Conservation (phyloP, 495 filamentous ascomycete genomes). For the Niebla homalea region DNA sequence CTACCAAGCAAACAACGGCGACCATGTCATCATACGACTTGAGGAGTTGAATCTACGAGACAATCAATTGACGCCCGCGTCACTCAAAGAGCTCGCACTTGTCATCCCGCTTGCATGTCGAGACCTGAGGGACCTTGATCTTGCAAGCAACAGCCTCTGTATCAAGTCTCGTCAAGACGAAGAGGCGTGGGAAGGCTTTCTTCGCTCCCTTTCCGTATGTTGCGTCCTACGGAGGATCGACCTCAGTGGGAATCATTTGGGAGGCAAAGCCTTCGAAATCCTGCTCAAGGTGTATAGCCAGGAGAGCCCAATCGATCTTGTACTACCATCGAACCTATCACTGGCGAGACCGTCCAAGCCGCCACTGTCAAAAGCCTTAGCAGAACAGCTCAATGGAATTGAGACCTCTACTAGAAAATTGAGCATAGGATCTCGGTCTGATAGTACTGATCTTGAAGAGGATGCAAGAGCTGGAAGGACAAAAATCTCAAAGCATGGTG, state of each 20-base stretch:
- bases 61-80: conserved; percentile 28
- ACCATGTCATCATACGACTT: conserved; percentile 25
- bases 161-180: conserved; percentile 24
- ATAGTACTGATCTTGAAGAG: conserved; percentile 6
- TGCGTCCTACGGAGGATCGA: conserved; percentile 32
- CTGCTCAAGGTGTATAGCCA: conserved; percentile 30
- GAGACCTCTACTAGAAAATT: conserved; percentile 2
- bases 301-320: conserved; percentile 20
- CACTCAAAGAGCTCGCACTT: conserved; percentile 26
- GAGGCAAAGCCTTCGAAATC: conserved; percentile 29
- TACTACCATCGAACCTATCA: not conserved
- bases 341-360: conserved; percentile 16
- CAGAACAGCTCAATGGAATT: not conserved
- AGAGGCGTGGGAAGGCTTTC: conserved; percentile 30
- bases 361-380: conserved; percentile 13
- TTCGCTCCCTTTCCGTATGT: conserved; percentile 31
- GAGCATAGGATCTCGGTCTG: conserved; percentile 7
- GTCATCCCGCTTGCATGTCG: conserved; percentile 25
- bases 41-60: conserved; percentile 33
- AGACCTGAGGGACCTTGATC: conserved; percentile 34
- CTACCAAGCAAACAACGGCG: conserved; percentile 21
- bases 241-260: conserved; percentile 30
- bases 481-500: conserved; percentile 17
- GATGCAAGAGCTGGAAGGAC: conserved; percentile 3
- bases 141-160: conserved; percentile 32